A percentile compares a stretch with the other conserved stretches of the same genome.
These are phyloP conservation scores for Aspergillus conjunctus DNA, from an alignment of 495 filamentous ascomycete genomes.

Conservation along the genomic window DNA sequence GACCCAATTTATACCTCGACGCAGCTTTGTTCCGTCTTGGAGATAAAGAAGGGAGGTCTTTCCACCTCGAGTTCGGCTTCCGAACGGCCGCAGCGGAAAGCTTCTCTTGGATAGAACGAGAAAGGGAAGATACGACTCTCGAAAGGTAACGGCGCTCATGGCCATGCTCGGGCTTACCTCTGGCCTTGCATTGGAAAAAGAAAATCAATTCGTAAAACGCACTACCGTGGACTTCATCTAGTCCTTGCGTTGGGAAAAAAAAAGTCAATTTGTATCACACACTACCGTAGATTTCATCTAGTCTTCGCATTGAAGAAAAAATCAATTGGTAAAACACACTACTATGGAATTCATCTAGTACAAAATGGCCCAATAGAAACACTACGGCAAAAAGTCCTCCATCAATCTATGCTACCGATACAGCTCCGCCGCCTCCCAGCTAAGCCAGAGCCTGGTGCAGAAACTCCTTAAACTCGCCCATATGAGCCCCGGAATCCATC, in stretches of 20 bases:
- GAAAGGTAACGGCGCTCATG: too few species aligned
- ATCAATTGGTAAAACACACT: not conserved
- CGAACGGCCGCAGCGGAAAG: not conserved
- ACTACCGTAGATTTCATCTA: too few species aligned
- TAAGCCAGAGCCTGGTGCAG: not conserved
- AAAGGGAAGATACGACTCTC: too few species aligned
- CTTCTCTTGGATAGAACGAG: not conserved
- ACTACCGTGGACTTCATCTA: too few species aligned
- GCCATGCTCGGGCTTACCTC: too few species aligned
- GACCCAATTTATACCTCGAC: not conserved
- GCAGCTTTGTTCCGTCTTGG: not conserved
- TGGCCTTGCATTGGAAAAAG: too few species aligned
- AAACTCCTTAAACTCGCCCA: constrained; percentile 2
- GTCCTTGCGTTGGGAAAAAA: too few species aligned
- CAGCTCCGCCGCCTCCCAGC: not conserved
- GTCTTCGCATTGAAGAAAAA: not conserved
- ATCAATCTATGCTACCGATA: not conserved
- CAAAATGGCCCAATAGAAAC: not conserved
- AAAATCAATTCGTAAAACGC: too few species aligned
- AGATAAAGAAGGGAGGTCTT: not conserved
- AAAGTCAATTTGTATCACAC: too few species aligned
- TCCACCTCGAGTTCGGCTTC: not conserved
- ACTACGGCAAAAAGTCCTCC: not conserved
- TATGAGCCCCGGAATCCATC: constrained; percentile 8
- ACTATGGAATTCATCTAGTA: not conserved